Conservation (phyloP, 345 rosid species). For the Ricinus communis region DNA sequence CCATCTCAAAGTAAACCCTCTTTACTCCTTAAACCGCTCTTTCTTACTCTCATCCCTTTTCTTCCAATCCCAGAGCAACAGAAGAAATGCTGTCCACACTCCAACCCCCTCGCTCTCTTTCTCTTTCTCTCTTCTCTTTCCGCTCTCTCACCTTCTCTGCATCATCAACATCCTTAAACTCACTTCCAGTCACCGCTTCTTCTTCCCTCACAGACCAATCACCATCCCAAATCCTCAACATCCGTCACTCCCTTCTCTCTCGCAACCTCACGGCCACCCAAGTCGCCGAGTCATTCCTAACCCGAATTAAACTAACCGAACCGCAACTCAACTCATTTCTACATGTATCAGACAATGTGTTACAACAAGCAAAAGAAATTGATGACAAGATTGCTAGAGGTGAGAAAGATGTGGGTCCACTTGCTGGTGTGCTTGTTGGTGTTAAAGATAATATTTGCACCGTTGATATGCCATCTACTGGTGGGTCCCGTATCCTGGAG, state of each 20-base stretch:
- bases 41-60: no score
- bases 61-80: no score
- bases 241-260: slow-evolving; percentile 75
- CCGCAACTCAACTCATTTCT: slow-evolving; percentile 77
- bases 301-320: slow-evolving; percentile 65
- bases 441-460: slow-evolving; percentile 90
- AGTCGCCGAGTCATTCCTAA: slow-evolving; percentile 66
- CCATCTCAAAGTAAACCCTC: no score
- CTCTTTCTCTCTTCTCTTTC: slow-evolving; percentile 47
- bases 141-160: slow-evolving; percentile 26
- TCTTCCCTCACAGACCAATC: slow-evolving; percentile 31
- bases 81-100: slow-evolving; percentile 14
- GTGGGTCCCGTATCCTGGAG: slow-evolving; percentile 72
- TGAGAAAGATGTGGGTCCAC: slow-evolving; percentile 67
- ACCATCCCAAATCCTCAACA: slow-evolving; percentile 54
- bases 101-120: slow-evolving; percentile 25
- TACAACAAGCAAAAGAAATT: slow-evolving; percentile 50
- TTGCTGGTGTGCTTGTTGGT: slow-evolving; percentile 76
- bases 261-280: slow-evolving; percentile 60
- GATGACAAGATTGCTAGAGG: slow-evolving; percentile 51
- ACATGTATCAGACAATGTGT: slow-evolving; percentile 56
- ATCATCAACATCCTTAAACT: neutral
- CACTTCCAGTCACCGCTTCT: slow-evolving; percentile 11
- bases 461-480: slow-evolving; percentile 82
- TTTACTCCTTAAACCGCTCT: no score